A percentile compares a stretch with the other conserved stretches of the same genome.
phyloP scores from a whole-genome alignment of 2,329 filamentous ascomycete species.

The Ophiostoma montium region DNA sequence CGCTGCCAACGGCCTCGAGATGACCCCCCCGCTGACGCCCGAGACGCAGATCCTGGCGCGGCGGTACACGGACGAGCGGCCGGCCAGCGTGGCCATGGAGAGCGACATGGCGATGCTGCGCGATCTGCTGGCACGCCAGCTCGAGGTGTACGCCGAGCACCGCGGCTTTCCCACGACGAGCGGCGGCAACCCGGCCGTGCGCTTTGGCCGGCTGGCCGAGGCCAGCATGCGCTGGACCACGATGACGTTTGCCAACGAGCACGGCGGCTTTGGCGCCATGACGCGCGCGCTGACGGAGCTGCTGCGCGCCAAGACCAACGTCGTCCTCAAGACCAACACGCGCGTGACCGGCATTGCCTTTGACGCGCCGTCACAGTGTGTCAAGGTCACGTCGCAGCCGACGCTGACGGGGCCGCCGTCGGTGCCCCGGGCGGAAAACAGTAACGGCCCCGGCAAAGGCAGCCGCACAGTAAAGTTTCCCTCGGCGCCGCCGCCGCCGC shows the following conservation, averaged over 20 bases:
- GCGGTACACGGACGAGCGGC: not conserved
- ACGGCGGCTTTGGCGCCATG: conserved; percentile 48
- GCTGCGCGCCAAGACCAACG: conserved; percentile 40
- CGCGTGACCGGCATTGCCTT: conserved; percentile 34
- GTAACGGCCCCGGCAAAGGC: not conserved
- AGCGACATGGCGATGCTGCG: conserved; percentile 9
- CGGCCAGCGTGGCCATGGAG: not conserved
- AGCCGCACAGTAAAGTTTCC: too few relatives aligned
- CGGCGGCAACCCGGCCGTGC: not conserved
- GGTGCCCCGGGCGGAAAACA: not conserved
- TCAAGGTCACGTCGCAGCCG: not conserved
- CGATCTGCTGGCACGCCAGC: conserved; percentile 1
- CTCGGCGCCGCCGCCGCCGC: conserved; percentile 4
- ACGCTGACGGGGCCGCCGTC: not conserved
- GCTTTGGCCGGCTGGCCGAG: conserved; percentile 16
- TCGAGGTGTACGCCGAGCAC: not conserved
- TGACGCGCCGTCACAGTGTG: conserved; percentile 12
- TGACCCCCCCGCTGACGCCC: conserved; percentile 1
- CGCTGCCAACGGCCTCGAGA: not conserved
- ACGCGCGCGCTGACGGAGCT: conserved; percentile 36
- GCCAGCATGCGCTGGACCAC: conserved; percentile 21
- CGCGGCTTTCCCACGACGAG: not conserved
- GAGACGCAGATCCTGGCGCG: not conserved
- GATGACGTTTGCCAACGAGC: conserved; percentile 28
- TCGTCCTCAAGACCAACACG: conserved; percentile 38